phyloP scores from a whole-genome alignment of 2,329 filamentous ascomycete species.

The Rhynchosporium secalis region DNA sequence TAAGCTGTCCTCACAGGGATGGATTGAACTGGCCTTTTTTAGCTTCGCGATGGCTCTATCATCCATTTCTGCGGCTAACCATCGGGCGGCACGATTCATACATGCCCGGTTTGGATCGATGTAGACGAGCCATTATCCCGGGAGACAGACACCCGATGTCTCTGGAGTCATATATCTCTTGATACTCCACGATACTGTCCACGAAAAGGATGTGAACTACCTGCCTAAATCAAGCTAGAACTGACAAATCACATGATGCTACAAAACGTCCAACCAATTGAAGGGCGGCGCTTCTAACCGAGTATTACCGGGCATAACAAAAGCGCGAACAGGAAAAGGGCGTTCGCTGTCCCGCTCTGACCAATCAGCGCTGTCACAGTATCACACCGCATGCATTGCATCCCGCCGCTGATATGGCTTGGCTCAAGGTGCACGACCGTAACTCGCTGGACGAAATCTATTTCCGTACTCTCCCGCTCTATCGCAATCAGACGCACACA shows the following conservation, averaged over 20 bases:
- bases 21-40: too few relatives aligned
- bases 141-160: background rate
- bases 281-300: conserved; percentile 13
- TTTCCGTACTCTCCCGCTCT: conserved; percentile 25
- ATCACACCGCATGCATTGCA: conserved; percentile 31
- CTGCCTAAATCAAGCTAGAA: background rate
- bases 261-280: background rate
- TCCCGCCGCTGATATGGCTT: conserved; percentile 28
- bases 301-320: too few relatives aligned
- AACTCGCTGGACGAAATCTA: conserved; percentile 27
- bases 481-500: conserved; percentile 29
- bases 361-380: conserved; percentile 28
- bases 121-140: background rate
- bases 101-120: too few relatives aligned
- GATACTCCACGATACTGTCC: background rate
- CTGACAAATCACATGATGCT: background rate
- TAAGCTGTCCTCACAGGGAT: too few relatives aligned
- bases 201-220: background rate
- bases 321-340: conserved; percentile 5
- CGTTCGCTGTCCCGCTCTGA: background rate
- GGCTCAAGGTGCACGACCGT: conserved; percentile 8
- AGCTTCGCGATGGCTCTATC: too few relatives aligned
- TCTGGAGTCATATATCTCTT: background rate
- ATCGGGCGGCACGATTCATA: too few relatives aligned
- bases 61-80: too few relatives aligned